Evolutionary conservation across 345 rosid genomes (phyloP).

Genomic region (Syzygium aqueum): DNA sequence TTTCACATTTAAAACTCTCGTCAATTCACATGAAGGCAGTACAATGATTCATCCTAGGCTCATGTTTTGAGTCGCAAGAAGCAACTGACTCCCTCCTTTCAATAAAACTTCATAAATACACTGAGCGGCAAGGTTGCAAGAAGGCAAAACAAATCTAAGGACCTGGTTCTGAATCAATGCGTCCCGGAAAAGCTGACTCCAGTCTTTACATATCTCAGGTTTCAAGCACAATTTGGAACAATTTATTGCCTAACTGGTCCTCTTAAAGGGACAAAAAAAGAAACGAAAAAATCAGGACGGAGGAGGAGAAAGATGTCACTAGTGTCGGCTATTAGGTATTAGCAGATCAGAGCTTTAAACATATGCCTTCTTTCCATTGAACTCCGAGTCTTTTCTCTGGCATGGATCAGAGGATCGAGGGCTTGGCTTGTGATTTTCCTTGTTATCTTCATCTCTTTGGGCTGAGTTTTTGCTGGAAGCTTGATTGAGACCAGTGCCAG

Average conservation of each 20-base stretch:
- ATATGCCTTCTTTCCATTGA: not conserved
- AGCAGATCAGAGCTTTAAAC: not conserved
- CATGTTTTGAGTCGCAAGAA: not conserved
- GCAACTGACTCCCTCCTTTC: not conserved
- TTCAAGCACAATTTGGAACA: not conserved
- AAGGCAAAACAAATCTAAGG: not conserved
- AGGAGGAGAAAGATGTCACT: not conserved
- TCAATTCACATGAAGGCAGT: not conserved
- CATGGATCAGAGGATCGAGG: conserved; percentile 21
- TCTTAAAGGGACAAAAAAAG: not conserved
- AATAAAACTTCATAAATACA: not conserved
- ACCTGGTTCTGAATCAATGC: not conserved
- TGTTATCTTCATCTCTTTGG: conserved; percentile 7
- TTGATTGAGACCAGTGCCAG: conserved; percentile 24
- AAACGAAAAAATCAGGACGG: not conserved
- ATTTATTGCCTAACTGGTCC: not conserved
- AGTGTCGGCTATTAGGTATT: not conserved
- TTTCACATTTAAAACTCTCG: not conserved
- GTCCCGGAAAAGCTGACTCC: not conserved
- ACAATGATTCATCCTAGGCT: not conserved
- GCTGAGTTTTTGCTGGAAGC: conserved; percentile 2
- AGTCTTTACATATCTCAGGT: not conserved
- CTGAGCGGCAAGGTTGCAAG: not conserved
- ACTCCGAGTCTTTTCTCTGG: not conserved
- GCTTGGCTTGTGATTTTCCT: conserved; percentile 24